Percentiles rank a stretch among this genome's conserved stretches.
Conservation (phyloP, 2,329 filamentous ascomycete species). For the Pseudogymnoascus sp. region DNA sequence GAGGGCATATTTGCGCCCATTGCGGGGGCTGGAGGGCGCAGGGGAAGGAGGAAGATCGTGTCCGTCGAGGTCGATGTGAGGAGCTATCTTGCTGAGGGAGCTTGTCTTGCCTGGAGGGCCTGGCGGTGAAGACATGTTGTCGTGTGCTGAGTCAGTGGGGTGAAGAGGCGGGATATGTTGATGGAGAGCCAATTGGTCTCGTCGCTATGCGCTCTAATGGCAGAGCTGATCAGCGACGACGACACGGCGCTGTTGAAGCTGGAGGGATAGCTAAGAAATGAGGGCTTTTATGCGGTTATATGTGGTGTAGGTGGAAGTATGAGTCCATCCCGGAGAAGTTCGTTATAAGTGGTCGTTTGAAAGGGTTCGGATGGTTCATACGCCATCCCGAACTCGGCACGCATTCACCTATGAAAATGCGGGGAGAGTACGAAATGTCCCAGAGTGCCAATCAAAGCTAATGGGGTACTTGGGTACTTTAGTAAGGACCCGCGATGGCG, state of each 20-base stretch:
- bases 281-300: background rate
- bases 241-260: background rate
- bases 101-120: conserved; percentile 19
- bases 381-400: conserved; percentile 7
- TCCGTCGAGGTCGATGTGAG: conserved; percentile 67
- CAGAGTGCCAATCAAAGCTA: background rate
- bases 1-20: conserved; percentile 81
- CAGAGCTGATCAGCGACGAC: conserved; percentile 5
- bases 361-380: conserved; percentile 3
- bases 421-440: conserved; percentile 3
- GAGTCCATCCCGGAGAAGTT: conserved; percentile 2
- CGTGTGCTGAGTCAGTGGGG: conserved; percentile 6
- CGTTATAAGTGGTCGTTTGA: conserved; percentile 1
- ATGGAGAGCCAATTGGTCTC: conserved; percentile 4
- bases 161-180: background rate
- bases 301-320: background rate
- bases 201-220: conserved; percentile 6
- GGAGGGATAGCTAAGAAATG: background rate
- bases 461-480: background rate
- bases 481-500: background rate
- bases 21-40: conserved; percentile 81
- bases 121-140: conserved; percentile 29
- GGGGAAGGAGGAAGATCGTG: conserved; percentile 85
- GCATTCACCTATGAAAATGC: conserved; percentile 1
- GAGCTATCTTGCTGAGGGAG: conserved; percentile 22